These are phyloP conservation scores for Sherardia arvensis DNA, from an alignment of 257 asterid species.

Conservation along the genomic window DNA sequence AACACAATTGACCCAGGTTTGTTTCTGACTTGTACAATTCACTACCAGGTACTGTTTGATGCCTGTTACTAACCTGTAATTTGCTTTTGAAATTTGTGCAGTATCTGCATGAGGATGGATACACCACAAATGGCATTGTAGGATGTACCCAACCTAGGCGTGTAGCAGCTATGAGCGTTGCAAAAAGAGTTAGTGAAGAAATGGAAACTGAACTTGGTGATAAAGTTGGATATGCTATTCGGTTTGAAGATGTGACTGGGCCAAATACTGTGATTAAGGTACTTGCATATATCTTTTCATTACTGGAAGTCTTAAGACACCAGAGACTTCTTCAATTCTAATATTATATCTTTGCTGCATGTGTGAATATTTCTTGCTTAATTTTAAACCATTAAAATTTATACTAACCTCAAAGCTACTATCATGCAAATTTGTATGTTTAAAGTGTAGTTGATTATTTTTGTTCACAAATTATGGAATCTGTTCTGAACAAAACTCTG, in stretches of 20 bases:
- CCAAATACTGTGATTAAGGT: slow-evolving; percentile 88
- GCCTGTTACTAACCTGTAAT: not conserved
- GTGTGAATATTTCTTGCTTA: not conserved
- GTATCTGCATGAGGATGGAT: slow-evolving; percentile 92
- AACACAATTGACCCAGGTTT: slow-evolving; percentile 90
- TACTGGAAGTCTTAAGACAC: not conserved
- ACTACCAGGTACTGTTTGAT: slow-evolving; percentile 2
- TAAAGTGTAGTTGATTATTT: no score
- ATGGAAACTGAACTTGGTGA: slow-evolving; percentile 94
- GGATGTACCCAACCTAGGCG: slow-evolving; percentile 99
- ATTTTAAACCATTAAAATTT: not conserved
- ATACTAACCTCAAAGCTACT: not conserved
- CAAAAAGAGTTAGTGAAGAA: slow-evolving; percentile 97
- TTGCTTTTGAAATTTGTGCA: slow-evolving; percentile 23
- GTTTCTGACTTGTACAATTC: slow-evolving; percentile 3
- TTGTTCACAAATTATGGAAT: not conserved
- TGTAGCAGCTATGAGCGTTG: slow-evolving; percentile 99
- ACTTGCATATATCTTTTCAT: not conserved
- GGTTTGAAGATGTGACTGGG: slow-evolving; percentile 97
- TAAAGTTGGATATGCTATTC: slow-evolving; percentile 90
- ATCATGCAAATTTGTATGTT: no score
- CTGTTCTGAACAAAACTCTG: not conserved
- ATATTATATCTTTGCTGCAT: not conserved
- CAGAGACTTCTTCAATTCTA: not conserved
- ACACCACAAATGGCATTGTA: slow-evolving; percentile 57